Conservation (phyloP, 2,329 filamentous ascomycete species). For the Zopfia rhizophila region DNA sequence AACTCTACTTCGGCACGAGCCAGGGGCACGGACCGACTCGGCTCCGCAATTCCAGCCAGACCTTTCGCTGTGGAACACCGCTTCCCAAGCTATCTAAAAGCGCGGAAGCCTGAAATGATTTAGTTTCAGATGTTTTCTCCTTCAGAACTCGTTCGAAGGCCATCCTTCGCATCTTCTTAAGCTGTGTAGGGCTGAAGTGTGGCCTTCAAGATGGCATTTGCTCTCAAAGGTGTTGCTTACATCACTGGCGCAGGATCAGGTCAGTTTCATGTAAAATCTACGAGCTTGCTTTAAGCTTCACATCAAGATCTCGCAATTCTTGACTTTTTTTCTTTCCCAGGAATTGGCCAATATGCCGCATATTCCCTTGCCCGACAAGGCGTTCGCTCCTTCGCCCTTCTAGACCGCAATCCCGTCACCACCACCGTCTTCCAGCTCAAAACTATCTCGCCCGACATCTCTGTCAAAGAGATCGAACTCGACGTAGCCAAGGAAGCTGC, state of each 20-base stretch:
- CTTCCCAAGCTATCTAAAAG: conserved; percentile 4
- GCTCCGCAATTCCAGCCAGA: conserved; percentile 6
- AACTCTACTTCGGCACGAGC: background rate
- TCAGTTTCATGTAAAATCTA: conserved; percentile 28
- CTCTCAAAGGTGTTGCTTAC: conserved; percentile 60
- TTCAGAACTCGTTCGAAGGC: background rate
- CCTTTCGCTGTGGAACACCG: conserved; percentile 2
- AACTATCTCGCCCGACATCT: conserved; percentile 52
- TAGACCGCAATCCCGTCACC: conserved; percentile 56
- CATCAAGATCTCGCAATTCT: background rate
- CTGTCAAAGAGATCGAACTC: conserved; percentile 54
- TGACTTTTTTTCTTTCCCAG: conserved; percentile 38
- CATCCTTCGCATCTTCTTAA: background rate
- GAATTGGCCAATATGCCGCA: conserved; percentile 62
- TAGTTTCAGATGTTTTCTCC: background rate
- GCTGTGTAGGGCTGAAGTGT: too few species aligned
- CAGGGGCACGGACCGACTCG: conserved; percentile 6
- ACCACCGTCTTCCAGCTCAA: conserved; percentile 49
- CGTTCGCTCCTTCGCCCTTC: conserved; percentile 58
- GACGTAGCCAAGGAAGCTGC: conserved; percentile 59
- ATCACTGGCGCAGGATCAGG: conserved; percentile 62
- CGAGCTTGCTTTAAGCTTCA: background rate
- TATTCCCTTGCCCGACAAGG: conserved; percentile 61
- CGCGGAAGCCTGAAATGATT: conserved; percentile 5
- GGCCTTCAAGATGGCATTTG: conserved; percentile 49